A percentile compares a stretch with the other conserved stretches of the same genome.
Evolutionary conservation across 495 filamentous ascomycete genomes (phyloP).

Genomic region (Trichoderma virens): DNA sequence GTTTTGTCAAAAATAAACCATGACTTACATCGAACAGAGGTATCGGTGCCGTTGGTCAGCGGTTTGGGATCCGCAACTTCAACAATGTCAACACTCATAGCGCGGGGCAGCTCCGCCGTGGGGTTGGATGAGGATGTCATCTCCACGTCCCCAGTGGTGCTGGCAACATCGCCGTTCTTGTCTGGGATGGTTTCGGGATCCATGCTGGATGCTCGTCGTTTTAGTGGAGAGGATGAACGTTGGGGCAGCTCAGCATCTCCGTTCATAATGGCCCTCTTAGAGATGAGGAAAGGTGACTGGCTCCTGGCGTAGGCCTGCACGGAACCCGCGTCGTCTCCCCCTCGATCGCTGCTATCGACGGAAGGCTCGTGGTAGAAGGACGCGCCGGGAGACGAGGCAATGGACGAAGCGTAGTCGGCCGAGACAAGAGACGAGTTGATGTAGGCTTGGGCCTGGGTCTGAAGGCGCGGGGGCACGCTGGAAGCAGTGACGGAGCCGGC

Average conservation of each 20-base stretch:
- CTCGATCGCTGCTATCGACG: slow-evolving; percentile 55
- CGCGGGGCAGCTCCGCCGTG: slow-evolving; percentile 14
- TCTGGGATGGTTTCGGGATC: slow-evolving; percentile 33
- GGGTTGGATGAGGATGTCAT: slow-evolving; percentile 12
- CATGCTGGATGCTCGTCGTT: slow-evolving; percentile 47
- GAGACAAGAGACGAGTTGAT: slow-evolving; percentile 31
- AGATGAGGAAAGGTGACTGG: slow-evolving; percentile 35
- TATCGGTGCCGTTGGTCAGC: not conserved
- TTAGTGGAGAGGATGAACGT: slow-evolving; percentile 47
- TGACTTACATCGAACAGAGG: not conserved
- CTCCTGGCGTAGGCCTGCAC: slow-evolving; percentile 16
- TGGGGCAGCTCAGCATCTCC: slow-evolving; percentile 43
- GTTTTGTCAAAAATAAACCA: too few species aligned
- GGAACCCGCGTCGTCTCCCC: slow-evolving; percentile 33
- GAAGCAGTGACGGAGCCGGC: slow-evolving; percentile 32
- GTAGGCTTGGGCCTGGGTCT: slow-evolving; percentile 27
- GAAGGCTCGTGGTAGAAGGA: slow-evolving; percentile 61
- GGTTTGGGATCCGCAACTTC: slow-evolving; percentile 13
- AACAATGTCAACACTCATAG: slow-evolving; percentile 12
- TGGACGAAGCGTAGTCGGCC: slow-evolving; percentile 45
- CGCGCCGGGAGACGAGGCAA: slow-evolving; percentile 60
- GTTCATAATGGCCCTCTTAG: slow-evolving; percentile 44
- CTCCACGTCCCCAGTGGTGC: not conserved
- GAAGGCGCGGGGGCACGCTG: slow-evolving; percentile 40
- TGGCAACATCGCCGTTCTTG: slow-evolving; percentile 36